Conservation (phyloP, 1,284 basidiomycete genomes). For the Apiotrichum brassicae region DNA sequence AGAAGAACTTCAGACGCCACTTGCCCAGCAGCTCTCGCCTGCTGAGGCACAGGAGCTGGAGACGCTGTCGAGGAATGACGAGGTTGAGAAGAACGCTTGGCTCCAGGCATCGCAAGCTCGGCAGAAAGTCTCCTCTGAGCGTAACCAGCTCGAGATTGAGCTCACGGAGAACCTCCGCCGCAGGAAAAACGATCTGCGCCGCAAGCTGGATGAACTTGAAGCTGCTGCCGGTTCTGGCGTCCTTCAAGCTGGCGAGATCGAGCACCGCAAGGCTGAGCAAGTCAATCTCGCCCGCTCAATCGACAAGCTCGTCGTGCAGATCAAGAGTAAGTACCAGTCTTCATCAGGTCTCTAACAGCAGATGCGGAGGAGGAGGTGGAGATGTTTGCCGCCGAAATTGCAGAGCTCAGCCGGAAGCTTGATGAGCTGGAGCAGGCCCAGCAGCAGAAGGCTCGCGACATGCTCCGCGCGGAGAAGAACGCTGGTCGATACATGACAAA, state of each 20-base stretch:
- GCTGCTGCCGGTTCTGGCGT: slow-evolving; percentile 57
- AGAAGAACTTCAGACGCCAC: slow-evolving; percentile 67
- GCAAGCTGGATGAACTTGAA: slow-evolving; percentile 68
- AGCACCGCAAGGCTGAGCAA: slow-evolving; percentile 63
- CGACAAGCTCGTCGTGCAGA: slow-evolving; percentile 56
- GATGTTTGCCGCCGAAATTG: slow-evolving; percentile 58
- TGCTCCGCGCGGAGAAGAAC: slow-evolving; percentile 85
- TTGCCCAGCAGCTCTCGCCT: slow-evolving; percentile 64
- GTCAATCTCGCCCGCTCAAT: slow-evolving; percentile 61
- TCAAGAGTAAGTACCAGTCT: slow-evolving; percentile 54
- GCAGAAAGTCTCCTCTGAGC: slow-evolving; percentile 69
- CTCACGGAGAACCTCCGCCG: slow-evolving; percentile 80
- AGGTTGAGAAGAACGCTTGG: slow-evolving; percentile 63
- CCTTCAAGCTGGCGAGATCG: slow-evolving; percentile 56
- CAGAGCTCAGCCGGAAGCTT: slow-evolving; percentile 59
- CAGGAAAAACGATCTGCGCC: slow-evolving; percentile 66
- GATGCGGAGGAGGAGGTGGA: slow-evolving; percentile 53
- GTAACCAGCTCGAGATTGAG: slow-evolving; percentile 83
- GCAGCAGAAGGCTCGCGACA: slow-evolving; percentile 72
- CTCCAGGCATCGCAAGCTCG: slow-evolving; percentile 63
- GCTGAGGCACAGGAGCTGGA: slow-evolving; percentile 68
- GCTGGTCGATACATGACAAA: slow-evolving; percentile 92
- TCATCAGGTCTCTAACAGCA: slow-evolving; percentile 20
- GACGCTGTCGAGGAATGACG: slow-evolving; percentile 66
- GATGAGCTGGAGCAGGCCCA: slow-evolving; percentile 77